Evolutionary conservation across 495 filamentous ascomycete genomes (phyloP), one percentile per base, ranked within the genome.

Genomic region (Aspergillus taichungensis): DNA sequence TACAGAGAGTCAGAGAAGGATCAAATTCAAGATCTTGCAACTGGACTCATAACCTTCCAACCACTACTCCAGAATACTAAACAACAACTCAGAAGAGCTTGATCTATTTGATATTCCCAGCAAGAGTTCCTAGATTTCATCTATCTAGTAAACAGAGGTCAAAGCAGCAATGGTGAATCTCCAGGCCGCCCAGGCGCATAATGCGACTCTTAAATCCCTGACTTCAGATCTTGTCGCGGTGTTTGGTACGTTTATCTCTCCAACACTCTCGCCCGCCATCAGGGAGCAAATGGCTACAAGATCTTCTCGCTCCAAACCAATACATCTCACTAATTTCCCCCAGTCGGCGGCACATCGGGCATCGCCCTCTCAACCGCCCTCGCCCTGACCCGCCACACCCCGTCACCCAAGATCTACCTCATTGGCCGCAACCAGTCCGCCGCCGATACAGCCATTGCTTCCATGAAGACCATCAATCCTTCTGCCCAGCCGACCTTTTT

Each of bases 321-420:
- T 5, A 1, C 11, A 12, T 12, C n/a, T 13, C 18, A 14, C 12
- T 3, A 40, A 8, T 12, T 12, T 46, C 45, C 46, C n/a, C 13
- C 42, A 73, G 79, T 79, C 11, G 81, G 84, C 37, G 83, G 67
- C 18, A 87, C 84, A 0, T 73, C 71, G 30, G 84, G 80, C 31
- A 78, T 87, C 43, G 80, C 77, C 34, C 67, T 78, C 49, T 52
- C 68, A n/a, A 78, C 79, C 6, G 64, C 83, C 45, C 76, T 66
- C 43, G 55, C 70, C 29, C 79, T 86, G 40, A 73, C 74, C 4
- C 62, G 71, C 29, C 47, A 76, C 37, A 65, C 80, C 6, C 33
- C 56, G 8, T 52, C 77, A 52, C 47, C 79, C 33, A 53, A 62
- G 3, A 58, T 75, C 34, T 75, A 75, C 49, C 58, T 76, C 8